Conservation (phyloP, 2,329 filamentous ascomycete genomes). For the Alternaria alternata region DNA sequence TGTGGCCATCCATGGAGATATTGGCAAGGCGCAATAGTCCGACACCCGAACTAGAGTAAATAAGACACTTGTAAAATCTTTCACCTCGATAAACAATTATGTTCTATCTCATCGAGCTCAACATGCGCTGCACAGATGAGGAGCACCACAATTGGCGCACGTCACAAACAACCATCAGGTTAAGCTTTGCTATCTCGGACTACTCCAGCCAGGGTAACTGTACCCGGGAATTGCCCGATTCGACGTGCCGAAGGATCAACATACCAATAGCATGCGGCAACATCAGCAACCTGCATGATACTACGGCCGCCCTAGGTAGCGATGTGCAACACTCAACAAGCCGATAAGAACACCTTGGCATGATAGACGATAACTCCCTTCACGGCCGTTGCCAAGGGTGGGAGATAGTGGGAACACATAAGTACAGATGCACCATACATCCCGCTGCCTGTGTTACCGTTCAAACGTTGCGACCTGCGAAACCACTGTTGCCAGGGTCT, state of each 20-base stretch:
- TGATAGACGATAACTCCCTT: slow-evolving; percentile 25
- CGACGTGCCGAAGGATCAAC: slow-evolving; percentile 32
- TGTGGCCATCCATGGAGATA: neutral
- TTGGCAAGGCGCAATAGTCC: neutral
- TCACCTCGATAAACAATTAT: neutral
- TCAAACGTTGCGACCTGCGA: neutral
- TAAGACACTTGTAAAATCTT: slow-evolving; percentile 1
- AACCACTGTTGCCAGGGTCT: neutral
- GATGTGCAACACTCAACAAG: slow-evolving; percentile 24
- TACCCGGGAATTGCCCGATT: slow-evolving; percentile 31
- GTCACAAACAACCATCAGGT: neutral
- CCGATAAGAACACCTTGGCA: slow-evolving; percentile 14
- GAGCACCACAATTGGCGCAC: neutral
- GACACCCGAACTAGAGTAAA: slow-evolving; percentile 6
- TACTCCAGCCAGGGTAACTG: slow-evolving; percentile 20
- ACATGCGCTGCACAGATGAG: neutral
- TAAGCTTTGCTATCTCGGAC: neutral
- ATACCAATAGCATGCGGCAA: slow-evolving; percentile 15
- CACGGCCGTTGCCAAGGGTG: slow-evolving; percentile 28
- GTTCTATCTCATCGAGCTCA: neutral
- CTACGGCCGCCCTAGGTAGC: slow-evolving; percentile 18
- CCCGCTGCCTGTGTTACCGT: neutral
- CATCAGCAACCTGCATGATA: slow-evolving; percentile 19
- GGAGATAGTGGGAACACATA: slow-evolving; percentile 2
- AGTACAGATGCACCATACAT: slow-evolving; percentile 7